Conservation (phyloP, 805 yeast genomes). For the Metschnikowia henanensis region DNA sequence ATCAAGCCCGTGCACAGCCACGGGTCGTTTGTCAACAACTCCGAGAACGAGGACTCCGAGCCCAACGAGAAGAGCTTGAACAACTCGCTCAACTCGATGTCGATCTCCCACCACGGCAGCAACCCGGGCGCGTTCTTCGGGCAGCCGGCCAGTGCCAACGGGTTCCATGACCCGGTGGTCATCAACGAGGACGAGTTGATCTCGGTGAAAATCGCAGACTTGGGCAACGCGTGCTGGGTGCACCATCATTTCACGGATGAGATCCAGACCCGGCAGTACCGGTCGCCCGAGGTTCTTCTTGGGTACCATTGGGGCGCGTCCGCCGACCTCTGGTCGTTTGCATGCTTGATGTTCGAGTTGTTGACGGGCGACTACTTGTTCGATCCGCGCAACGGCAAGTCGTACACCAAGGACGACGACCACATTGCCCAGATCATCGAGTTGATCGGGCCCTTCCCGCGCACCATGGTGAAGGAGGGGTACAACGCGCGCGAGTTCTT, state of each 20-base stretch:
- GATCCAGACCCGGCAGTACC: constrained; percentile 66
- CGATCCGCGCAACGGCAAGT: constrained; percentile 55
- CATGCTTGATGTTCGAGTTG: constrained; percentile 58
- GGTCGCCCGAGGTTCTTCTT: constrained; percentile 63
- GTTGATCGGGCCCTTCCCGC: constrained; percentile 44
- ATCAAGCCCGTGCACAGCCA: constrained; percentile 11
- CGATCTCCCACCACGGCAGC: constrained; percentile 29
- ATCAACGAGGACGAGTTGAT: constrained; percentile 47
- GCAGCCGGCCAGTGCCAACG: constrained; percentile 9
- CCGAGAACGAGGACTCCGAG: constrained; percentile 19
- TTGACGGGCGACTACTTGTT: constrained; percentile 62
- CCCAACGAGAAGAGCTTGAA: constrained; percentile 31
- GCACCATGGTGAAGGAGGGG: constrained; percentile 40
- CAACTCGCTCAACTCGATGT: constrained; percentile 43
- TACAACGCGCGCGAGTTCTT: constrained; percentile 24
- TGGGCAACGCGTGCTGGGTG: constrained; percentile 70
- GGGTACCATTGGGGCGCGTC: constrained; percentile 63
- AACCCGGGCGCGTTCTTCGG: constrained; percentile 17
- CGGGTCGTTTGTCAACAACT: constrained; percentile 17
- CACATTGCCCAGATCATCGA: constrained; percentile 65
- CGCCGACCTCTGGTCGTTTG: constrained; percentile 61
- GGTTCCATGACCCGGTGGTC: constrained; percentile 12
- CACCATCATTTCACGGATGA: constrained; percentile 65
- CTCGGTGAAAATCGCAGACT: constrained; percentile 62
- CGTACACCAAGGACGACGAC: constrained; percentile 55